Base-by-base conservation (phyloP, 257 asterid species). In the Plectranthus barbatus region DNA sequence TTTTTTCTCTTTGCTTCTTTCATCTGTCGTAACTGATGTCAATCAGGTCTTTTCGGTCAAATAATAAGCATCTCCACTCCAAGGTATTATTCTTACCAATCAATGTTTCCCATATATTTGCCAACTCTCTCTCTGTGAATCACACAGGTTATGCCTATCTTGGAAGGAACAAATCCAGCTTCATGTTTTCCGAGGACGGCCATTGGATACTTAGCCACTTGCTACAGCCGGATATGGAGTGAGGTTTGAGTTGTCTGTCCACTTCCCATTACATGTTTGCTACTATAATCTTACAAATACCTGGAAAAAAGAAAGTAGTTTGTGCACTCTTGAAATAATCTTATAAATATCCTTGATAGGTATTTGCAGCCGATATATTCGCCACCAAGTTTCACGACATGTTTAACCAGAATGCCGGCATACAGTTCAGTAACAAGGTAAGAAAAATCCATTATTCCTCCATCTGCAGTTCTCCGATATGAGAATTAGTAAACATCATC, bases 221-320 rank as follows among this genome's bases (percentile, higher is more conserved):
- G 99, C 82, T 92, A 92, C 70, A 82, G 95, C 77, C 91, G 83
- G 73, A 76, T 92, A 62, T 88, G 97, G 97, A 86, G 99, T 68
- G 97, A 92, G 95, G 99, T 88, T 47, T 10, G 84, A 56, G 48
- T 48, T 11, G 14, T n/a, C n/a, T n/a, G n/a, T 46, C 72, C 37
- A 9, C 41, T 46, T 57, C 26, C 54, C 73, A 17, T 41, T 53
- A 62, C 55, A 36, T 19, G 10, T 44, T 42, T 56, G 6, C 6
- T 36, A 26, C 5, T 26, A 26, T 26, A 26, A 26, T 26, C 31
- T 1, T 26, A 5, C 31, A 1, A 5, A 26, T 2, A 1, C 2
- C 5, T 26, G n/a, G n/a, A n/a, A n/a, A n/a, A n/a, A n/a, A n/a
- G n/a, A n/a, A n/a, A n/a, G n/a, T n/a, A n/a, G n/a, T 26, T 1